phyloP scores from a whole-genome alignment of 805 yeast genomes.

The Candida chauliodis region DNA sequence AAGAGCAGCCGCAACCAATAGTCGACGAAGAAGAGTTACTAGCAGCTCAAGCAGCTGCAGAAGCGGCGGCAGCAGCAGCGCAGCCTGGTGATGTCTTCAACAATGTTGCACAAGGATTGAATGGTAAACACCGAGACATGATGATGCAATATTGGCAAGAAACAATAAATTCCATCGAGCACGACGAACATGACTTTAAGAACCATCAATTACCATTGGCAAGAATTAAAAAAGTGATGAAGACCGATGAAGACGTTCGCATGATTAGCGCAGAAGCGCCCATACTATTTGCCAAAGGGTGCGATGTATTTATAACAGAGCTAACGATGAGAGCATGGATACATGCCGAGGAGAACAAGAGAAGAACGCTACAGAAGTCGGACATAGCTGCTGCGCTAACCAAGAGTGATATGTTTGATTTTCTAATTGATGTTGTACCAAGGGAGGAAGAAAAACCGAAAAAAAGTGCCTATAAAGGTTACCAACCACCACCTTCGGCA shows the following conservation, averaged over 20 bases:
- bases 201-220: slow-evolving; percentile 95
- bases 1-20: slow-evolving; percentile 11
- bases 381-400: slow-evolving; percentile 95
- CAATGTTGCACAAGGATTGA: slow-evolving; percentile 90
- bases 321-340: slow-evolving; percentile 99
- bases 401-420: slow-evolving; percentile 95
- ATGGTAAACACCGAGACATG: slow-evolving; percentile 75
- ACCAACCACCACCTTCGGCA: slow-evolving; percentile 4
- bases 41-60: slow-evolving; percentile 46
- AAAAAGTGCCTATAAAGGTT: slow-evolving; percentile 20
- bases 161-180: slow-evolving; percentile 85
- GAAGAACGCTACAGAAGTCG: slow-evolving; percentile 88
- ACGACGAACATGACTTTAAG: slow-evolving; percentile 85
- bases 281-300: slow-evolving; percentile 93
- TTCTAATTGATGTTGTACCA: slow-evolving; percentile 93
- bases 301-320: slow-evolving; percentile 96
- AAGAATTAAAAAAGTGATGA: slow-evolving; percentile 95
- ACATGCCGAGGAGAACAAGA: slow-evolving; percentile 93
- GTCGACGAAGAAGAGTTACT: slow-evolving; percentile 41
- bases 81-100: slow-evolving; percentile 66
- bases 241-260: slow-evolving; percentile 93
- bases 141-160: slow-evolving; percentile 99
- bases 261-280: slow-evolving; percentile 99
- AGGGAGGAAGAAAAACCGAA: slow-evolving; percentile 73
- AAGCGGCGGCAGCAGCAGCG: slow-evolving; percentile 43